Evolutionary conservation across 331 rosid species (phyloP).

Genomic region (Pyracantha coccinea): DNA sequence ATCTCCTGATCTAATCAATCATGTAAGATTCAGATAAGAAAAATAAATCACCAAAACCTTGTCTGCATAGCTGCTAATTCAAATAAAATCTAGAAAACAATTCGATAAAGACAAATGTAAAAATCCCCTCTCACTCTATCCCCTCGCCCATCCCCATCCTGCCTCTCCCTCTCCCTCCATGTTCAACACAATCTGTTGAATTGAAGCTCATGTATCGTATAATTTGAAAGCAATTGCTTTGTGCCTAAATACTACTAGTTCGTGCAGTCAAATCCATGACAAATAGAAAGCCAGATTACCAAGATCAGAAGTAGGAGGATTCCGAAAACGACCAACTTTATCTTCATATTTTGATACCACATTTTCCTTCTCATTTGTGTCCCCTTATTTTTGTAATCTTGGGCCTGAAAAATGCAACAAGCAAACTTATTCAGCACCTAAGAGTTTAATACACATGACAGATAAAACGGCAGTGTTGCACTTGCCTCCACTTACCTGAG

Average conservation of each 20-base stretch:
- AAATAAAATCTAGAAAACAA: not conserved
- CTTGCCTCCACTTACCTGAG: conserved; percentile 43
- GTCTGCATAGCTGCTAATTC: conserved; percentile 17
- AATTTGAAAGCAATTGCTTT: conserved; percentile 5
- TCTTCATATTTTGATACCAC: conserved; percentile 96
- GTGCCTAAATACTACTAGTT: conserved; percentile 31
- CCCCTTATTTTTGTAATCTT: conserved; percentile 49
- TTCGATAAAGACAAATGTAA: too few species aligned
- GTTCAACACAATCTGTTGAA: conserved; percentile 10
- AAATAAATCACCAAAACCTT: not conserved
- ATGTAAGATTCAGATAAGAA: not conserved
- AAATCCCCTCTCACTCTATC: too few species aligned
- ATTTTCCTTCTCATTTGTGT: conserved; percentile 62
- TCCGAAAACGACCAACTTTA: conserved; percentile 70
- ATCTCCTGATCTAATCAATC: not conserved
- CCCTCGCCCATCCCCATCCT: not conserved
- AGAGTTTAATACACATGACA: not conserved
- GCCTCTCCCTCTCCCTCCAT: not conserved
- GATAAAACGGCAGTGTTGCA: not conserved
- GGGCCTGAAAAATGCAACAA: conserved; percentile 43
- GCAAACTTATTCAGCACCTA: conserved; percentile 8
- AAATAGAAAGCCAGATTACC: conserved; percentile 80
- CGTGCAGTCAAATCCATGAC: conserved; percentile 84
- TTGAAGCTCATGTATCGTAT: conserved; percentile 5
- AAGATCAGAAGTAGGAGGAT: conserved; percentile 58